Percentiles rank a stretch among this genome's conserved stretches.
Conservation (phyloP, 148 eudicot species). For the Rheum nobile region DNA sequence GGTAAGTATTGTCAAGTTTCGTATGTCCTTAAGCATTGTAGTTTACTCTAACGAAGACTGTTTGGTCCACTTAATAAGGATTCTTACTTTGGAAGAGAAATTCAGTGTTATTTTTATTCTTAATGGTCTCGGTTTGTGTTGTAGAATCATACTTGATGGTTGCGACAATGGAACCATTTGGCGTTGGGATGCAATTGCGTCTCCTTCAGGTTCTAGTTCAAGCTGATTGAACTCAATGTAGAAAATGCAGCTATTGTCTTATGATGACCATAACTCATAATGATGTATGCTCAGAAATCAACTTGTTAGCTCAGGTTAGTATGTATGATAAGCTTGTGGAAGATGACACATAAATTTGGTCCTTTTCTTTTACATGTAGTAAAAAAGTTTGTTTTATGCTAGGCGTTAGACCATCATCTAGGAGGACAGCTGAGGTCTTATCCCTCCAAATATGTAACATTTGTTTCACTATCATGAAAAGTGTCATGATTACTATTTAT, state of each 20-base stretch:
- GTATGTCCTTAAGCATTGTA: not conserved
- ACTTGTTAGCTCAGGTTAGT: not conserved
- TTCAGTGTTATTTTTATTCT: constrained; percentile 3
- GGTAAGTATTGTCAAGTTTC: constrained; percentile 27
- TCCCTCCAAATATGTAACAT: not conserved
- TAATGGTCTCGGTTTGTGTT: not conserved
- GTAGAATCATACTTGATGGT: constrained; percentile 77
- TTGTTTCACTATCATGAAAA: not conserved
- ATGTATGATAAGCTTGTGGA: not conserved
- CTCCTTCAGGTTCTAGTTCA: constrained; percentile 14
- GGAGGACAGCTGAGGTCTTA: not conserved
- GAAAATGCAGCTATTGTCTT: not conserved
- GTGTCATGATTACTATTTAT: too few relatives aligned
- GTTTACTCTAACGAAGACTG: not conserved
- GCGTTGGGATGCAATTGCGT: constrained; percentile 86
- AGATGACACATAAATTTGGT: not conserved
- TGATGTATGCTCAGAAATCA: not conserved
- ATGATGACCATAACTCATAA: too few relatives aligned
- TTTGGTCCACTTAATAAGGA: not conserved
- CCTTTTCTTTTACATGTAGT: not conserved
- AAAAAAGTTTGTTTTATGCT: too few relatives aligned
- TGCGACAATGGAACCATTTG: constrained; percentile 94
- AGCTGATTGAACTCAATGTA: not conserved
- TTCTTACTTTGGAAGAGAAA: not conserved
- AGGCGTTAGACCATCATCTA: too few relatives aligned